Percentiles rank a stretch among this genome's conserved stretches.
Conservation (phyloP, 1,139 yeast genomes). For the Hyphopichia wangnamkhiaoensis region DNA sequence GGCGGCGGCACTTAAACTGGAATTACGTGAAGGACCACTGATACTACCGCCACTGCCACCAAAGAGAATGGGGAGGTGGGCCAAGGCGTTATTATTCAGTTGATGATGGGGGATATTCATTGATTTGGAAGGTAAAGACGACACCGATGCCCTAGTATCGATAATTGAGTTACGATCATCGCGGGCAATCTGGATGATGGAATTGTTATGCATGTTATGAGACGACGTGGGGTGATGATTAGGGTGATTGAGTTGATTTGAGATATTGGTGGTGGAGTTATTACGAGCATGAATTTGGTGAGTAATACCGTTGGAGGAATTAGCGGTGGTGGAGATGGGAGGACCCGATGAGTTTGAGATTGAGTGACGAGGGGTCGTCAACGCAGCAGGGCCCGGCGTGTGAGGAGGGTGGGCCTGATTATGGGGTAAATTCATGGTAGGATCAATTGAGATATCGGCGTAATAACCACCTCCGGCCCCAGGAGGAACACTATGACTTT, state of each 20-base stretch:
- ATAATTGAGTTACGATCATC: slow-evolving; percentile 42
- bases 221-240: too few species aligned
- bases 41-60: slow-evolving; percentile 43
- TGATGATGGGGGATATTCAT: slow-evolving; percentile 55
- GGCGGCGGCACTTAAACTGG: slow-evolving; percentile 39
- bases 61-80: slow-evolving; percentile 47
- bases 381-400: slow-evolving; percentile 16
- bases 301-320: slow-evolving; percentile 8
- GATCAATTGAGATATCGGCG: slow-evolving; percentile 48
- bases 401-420: slow-evolving; percentile 42
- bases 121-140: slow-evolving; percentile 47
- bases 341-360: too few species aligned
- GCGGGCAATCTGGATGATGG: slow-evolving; percentile 45
- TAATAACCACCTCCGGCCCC: slow-evolving; percentile 48
- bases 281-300: not conserved
- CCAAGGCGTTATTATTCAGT: slow-evolving; percentile 38
- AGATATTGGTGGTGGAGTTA: slow-evolving; percentile 8
- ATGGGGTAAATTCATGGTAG: slow-evolving; percentile 51
- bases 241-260: too few species aligned
- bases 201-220: slow-evolving; percentile 32
- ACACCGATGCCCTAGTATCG: slow-evolving; percentile 39
- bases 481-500: slow-evolving; percentile 30
- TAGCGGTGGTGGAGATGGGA: too few species aligned
- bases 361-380: slow-evolving; percentile 40
- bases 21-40: slow-evolving; percentile 43